Percentiles rank a stretch among this genome's conserved stretches.
Conservation (phyloP, 352 stramenopile species). For the Pythium brachiatum region DNA sequence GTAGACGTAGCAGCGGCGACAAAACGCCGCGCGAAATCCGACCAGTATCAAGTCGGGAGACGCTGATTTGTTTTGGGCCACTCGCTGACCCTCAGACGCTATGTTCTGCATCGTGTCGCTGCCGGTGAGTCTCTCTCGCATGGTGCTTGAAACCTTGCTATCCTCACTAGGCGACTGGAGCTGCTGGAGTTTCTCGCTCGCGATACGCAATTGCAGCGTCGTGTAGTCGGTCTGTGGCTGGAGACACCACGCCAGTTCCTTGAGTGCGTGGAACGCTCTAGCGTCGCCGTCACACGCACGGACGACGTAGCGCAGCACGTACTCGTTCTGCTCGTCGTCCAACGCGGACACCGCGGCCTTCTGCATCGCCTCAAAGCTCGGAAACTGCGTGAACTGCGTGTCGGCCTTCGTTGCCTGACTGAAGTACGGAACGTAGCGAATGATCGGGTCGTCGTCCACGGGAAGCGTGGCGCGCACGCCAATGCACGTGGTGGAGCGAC, state of each 20-base stretch:
- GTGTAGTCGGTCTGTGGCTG: slow-evolving; percentile 66
- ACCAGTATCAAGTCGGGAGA: slow-evolving; percentile 22
- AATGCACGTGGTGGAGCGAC: slow-evolving; percentile 69
- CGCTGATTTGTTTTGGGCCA: neutral
- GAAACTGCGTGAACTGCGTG: slow-evolving; percentile 33
- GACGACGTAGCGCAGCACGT: slow-evolving; percentile 61
- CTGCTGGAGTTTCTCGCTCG: slow-evolving; percentile 1
- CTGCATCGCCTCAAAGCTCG: slow-evolving; percentile 29
- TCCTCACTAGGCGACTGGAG: neutral
- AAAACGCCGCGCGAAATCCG: slow-evolving; percentile 63
- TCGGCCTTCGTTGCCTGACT: slow-evolving; percentile 26
- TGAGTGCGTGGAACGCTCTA: slow-evolving; percentile 46
- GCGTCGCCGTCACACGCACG: slow-evolving; percentile 29
- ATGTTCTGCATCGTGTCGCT: neutral
- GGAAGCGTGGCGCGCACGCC: slow-evolving; percentile 43
- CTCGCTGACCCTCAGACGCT: neutral
- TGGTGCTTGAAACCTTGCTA: neutral
- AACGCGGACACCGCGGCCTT: slow-evolving; percentile 46
- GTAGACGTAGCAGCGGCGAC: slow-evolving; percentile 70
- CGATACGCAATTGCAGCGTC: slow-evolving; percentile 32
- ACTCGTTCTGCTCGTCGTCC: slow-evolving; percentile 69
- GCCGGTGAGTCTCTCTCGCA: slow-evolving; percentile 1
- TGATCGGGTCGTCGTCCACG: slow-evolving; percentile 79
- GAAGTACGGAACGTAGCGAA: slow-evolving; percentile 72
- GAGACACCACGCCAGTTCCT: slow-evolving; percentile 38